A percentile compares a stretch with the other conserved stretches of the same genome.
These are phyloP conservation scores for Neospora caninum DNA, from an alignment of 169 alveolate species.

Conservation along the genomic window DNA sequence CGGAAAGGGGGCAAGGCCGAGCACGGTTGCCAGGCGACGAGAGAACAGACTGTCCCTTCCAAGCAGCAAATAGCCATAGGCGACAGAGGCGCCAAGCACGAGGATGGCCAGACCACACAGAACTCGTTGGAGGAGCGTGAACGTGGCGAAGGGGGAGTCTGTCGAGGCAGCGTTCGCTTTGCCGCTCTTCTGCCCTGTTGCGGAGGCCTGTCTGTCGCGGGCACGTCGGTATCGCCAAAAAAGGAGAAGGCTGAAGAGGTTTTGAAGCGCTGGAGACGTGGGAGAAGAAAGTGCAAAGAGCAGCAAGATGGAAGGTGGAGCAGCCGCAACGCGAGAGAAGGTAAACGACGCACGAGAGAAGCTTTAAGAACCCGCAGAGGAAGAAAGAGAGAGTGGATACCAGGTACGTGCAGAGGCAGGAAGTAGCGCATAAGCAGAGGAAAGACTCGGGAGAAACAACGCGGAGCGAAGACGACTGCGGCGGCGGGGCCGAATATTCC, in stretches of 20 bases:
- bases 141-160: neutral
- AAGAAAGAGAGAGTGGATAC: neutral
- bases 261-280: neutral
- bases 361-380: neutral
- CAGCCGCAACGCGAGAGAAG: neutral
- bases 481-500: too few species aligned
- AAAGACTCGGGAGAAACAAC: too few species aligned
- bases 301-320: neutral
- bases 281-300: neutral
- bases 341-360: neutral
- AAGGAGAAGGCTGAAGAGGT: neutral
- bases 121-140: neutral
- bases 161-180: neutral
- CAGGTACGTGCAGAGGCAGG: neutral
- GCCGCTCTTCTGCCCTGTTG: neutral
- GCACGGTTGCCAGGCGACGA: neutral
- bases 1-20: slow-evolving; percentile 6
- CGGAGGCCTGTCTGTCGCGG: neutral
- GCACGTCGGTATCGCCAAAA: neutral
- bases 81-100: neutral
- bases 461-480: too few species aligned
- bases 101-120: neutral
- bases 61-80: neutral
- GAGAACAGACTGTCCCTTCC: neutral
- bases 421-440: too few species aligned